Base-by-base conservation (phyloP, 305 asterid genomes). In the Rubia balearica region DNA sequence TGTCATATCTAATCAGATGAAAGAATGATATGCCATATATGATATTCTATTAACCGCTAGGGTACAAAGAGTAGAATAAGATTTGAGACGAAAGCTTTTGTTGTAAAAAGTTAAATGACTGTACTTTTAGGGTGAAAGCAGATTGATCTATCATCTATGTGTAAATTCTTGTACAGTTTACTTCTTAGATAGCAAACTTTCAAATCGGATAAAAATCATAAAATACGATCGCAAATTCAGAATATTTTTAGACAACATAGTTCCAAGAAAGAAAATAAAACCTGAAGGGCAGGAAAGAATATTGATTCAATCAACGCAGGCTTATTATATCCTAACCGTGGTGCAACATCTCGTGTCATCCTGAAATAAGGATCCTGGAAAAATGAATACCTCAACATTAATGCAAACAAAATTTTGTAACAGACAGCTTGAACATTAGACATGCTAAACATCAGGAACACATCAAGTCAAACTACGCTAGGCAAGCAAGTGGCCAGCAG, bases 211-310 rank as follows among this genome's bases (percentile, higher is more conserved):
- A 66, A 27, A 27, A 27, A 27, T 27, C 30, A 27, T 27, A 27
- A 3, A 5, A 43, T 61, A 46, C 45, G n/a, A 65, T 22, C 24
- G 6, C 0, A 55, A 55, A 69, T 57, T 38, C 41, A 63, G 17
- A 62, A 30, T 21, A 40, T 21, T 14, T 9, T 43, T 19, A 42
- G 3, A 36, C 33, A n/a, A 41, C 6, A 43, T 36, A 42, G 30
- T 48, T 60, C 19, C 43, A 68, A 65, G 53, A 66, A 17, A 22
- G 55, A 0, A 38, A 53, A 70, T 56, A 65, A 73, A 73, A 92
- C 98, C 98, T 92, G 98, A 72, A 92, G 96, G 33, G 98, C 98
- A 24, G 98, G 98, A 79, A 92, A 92, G 84, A 92, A 92, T 59
- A 82, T 80, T 71, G 98, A 90, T 80, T 92, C 98, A 56, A 92